Evolutionary conservation across 108 stramenopile species (phyloP).

Genomic region (Mediolabrus comicus): DNA sequence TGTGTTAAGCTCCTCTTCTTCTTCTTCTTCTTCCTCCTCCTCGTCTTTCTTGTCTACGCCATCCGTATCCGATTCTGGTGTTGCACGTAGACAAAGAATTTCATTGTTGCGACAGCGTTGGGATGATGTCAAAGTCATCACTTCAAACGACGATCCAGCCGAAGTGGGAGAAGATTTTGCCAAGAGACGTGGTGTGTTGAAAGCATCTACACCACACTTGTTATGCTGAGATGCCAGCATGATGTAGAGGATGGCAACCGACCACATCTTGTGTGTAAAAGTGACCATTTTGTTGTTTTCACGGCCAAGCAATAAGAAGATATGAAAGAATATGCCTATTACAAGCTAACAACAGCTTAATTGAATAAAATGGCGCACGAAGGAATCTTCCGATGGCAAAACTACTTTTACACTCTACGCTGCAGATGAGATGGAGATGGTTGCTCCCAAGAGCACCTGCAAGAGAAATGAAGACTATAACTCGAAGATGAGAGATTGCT

Average conservation of each 20-base stretch:
- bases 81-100: background rate
- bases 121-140: background rate
- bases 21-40: background rate
- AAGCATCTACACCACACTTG: background rate
- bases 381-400: too few species aligned
- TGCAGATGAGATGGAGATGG: too few species aligned
- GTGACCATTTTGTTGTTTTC: background rate
- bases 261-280: background rate
- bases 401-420: too few species aligned
- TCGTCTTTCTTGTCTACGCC: background rate
- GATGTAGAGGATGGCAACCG: background rate
- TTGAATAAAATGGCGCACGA: too few species aligned
- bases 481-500: too few species aligned
- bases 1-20: slow-evolving; percentile 14
- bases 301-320: too few species aligned
- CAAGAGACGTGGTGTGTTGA: background rate
- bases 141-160: background rate
- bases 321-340: too few species aligned
- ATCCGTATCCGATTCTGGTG: background rate
- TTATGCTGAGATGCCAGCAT: background rate
- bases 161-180: background rate
- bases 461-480: too few species aligned
- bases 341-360: too few species aligned
- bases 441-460: too few species aligned
- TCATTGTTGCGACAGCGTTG: slow-evolving; percentile 2